Base-by-base conservation (phyloP, 352 stramenopile genomes). In the Ophiocytium majus region DNA sequence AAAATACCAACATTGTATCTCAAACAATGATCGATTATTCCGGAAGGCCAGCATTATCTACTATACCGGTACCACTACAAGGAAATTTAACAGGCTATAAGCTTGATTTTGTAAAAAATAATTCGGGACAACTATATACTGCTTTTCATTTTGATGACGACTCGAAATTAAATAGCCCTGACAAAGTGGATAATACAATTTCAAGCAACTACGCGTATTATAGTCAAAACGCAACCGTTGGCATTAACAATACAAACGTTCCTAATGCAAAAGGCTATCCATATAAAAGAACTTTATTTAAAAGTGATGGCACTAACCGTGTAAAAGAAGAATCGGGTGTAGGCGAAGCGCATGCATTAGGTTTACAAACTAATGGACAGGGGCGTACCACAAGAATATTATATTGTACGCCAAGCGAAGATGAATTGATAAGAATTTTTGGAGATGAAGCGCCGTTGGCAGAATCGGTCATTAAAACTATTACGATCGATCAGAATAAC, bases 71-170 rank as follows among this genome's bases (percentile, higher is more conserved):
- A 23, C 57, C 57, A 23, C 19, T 71, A 28, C 23, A 71, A 23
- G 57, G 28, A 23, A 71, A 71, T 71, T n/a, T n/a, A n/a, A n/a
- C n/a, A n/a, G n/a, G n/a, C n/a, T 71, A 71, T 71, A 23, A 71
- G 28, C 19, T 23, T 23, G 19, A 71, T 23, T 71, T 71, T 71
- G 23, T 71, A 28, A 71, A 71, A 71, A 71, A 71, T 71, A 71
- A 28, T 71, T 23, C 19, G 19, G 28, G 28, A 23, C 28, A 23
- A 71, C 28, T 71, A 71, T 71, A 71, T 71, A 71, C 57, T 28
- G 28, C 57, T 23, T 28, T 23, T 23, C 19, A 71, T 71, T 71
- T 71, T 71, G 57, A 71, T 71, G 23, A 23, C 19, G 57, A 71
- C 28, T 23, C 57, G 23, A 71, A 23, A 23, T 71, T 23, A 23